Evolutionary conservation across 2,329 filamentous ascomycete species (phyloP), one percentile per base, ranked within the genome.

Genomic region (Colletotrichum magnum): DNA sequence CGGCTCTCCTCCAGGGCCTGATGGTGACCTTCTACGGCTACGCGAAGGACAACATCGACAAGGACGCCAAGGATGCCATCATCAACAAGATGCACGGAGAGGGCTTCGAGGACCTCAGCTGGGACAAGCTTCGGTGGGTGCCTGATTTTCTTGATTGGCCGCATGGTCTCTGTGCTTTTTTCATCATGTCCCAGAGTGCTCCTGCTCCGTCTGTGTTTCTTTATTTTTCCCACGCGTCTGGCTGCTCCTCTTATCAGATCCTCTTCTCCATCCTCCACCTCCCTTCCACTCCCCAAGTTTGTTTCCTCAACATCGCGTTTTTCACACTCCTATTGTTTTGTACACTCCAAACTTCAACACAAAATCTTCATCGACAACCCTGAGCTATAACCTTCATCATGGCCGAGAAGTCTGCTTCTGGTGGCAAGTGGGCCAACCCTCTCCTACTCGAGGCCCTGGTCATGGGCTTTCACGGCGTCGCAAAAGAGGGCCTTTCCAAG

Each of bases 61-160:
- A 75, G 15, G 68, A 76, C 28, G 70, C 76, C 41, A 79, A 78
- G 58, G 74, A 76, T 0, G 73, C 73, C 1, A 73, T 85, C 57
- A 74, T 78, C 53, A 69, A 69, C 7, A 77, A 77, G n/a, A 75
- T 85, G 63, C 72, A 75, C n/a, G 50, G 70, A 13, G 72, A 71
- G 6, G 78, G 81, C 7, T 75, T 79, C 58, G 68, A 71, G 6
- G 79, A 68, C 26, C 26, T 81, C n/a, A 81, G 80, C 4, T 86
- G 83, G 82, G 80, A 86, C 36, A 81, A 76, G 1, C 77, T 86
- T 58, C 82, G 84, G 84, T 85, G 79, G 51, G 81, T 77, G 18
- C 1, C 26, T 12, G 18, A 50, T 63, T 41, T 50, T 5, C 13
- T 43, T 4, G 7, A 15, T 10, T 48, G 10, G 32, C 32, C 61